A percentile compares a stretch with the other conserved stretches of the same genome.
Conservation (phyloP, 1,284 basidiomycete genomes). For the Bondarzewia mesenterica region DNA sequence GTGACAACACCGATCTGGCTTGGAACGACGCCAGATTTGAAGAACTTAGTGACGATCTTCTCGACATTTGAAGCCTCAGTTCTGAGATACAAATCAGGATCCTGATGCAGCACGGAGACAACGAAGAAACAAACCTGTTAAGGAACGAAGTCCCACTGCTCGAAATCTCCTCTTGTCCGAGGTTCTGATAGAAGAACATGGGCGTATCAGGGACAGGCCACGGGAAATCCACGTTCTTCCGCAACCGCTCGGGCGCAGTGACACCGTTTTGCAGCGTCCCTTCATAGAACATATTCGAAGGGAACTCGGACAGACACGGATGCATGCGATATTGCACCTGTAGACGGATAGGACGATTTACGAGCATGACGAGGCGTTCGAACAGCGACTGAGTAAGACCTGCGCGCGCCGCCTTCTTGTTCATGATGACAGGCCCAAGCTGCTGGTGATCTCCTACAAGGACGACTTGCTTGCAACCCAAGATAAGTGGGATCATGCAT, state of each 20-base stretch:
- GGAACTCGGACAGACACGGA: slow-evolving; percentile 97
- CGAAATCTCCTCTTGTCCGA: slow-evolving; percentile 98
- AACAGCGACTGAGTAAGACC: slow-evolving; percentile 97
- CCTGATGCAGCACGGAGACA: slow-evolving; percentile 11
- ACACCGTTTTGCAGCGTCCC: slow-evolving; percentile 99
- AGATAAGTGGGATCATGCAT: slow-evolving; percentile 98
- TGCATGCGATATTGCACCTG: slow-evolving; percentile 99
- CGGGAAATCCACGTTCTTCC: slow-evolving; percentile 98
- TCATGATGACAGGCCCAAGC: slow-evolving; percentile 99
- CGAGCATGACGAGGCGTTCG: slow-evolving; percentile 91
- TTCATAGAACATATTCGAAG: slow-evolving; percentile 99
- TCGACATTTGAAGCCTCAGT: slow-evolving; percentile 99
- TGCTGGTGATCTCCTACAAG: slow-evolving; percentile 97
- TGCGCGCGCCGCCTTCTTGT: slow-evolving; percentile 98
- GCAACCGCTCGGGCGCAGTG: slow-evolving; percentile 92
- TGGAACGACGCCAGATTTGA: slow-evolving; percentile 96
- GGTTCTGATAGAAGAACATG: slow-evolving; percentile 99
- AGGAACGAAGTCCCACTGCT: slow-evolving; percentile 98
- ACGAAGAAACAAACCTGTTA: slow-evolving; percentile 55
- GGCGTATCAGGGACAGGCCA: slow-evolving; percentile 98
- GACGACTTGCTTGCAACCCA: slow-evolving; percentile 98
- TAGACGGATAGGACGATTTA: slow-evolving; percentile 94
- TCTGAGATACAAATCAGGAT: slow-evolving; percentile 32
- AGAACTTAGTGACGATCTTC: slow-evolving; percentile 99
- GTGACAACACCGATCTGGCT: slow-evolving; percentile 97